Evolutionary conservation across 1,284 basidiomycete genomes (phyloP).

Genomic region (Fomes fomentarius): DNA sequence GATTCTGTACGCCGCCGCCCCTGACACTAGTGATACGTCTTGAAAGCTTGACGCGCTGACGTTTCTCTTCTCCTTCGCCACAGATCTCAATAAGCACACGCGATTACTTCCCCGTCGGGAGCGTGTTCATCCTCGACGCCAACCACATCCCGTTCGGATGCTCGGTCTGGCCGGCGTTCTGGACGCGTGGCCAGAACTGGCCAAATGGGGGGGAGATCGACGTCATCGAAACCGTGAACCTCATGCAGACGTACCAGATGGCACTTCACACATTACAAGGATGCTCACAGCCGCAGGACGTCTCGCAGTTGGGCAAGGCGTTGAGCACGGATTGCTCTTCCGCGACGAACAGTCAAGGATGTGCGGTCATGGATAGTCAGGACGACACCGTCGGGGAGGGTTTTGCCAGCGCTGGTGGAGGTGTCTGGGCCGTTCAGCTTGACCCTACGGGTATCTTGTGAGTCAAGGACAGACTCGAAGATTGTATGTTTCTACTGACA

Average conservation of each 20-base stretch:
- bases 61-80: not conserved
- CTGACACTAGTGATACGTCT: no score
- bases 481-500: not conserved
- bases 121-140: constrained; percentile 62
- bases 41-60: not conserved
- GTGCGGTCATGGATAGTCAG: constrained; percentile 60
- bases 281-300: constrained; percentile 35
- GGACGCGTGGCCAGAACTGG: constrained; percentile 47
- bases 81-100: constrained; percentile 55
- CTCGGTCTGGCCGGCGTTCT: constrained; percentile 55
- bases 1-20: constrained; percentile 70
- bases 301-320: constrained; percentile 29
- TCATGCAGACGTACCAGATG: constrained; percentile 54
- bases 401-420: constrained; percentile 70
- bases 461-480: constrained; percentile 36
- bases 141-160: constrained; percentile 68
- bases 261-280: constrained; percentile 54
- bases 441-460: constrained; percentile 60
- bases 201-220: constrained; percentile 54
- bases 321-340: constrained; percentile 49
- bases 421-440: constrained; percentile 73
- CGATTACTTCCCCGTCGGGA: constrained; percentile 52
- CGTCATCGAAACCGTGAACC: constrained; percentile 48
- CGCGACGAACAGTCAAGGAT: constrained; percentile 47
- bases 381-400: constrained; percentile 58